Evolutionary conservation across 495 filamentous ascomycete genomes (phyloP).

Genomic region (Penicillium diatomitis): DNA sequence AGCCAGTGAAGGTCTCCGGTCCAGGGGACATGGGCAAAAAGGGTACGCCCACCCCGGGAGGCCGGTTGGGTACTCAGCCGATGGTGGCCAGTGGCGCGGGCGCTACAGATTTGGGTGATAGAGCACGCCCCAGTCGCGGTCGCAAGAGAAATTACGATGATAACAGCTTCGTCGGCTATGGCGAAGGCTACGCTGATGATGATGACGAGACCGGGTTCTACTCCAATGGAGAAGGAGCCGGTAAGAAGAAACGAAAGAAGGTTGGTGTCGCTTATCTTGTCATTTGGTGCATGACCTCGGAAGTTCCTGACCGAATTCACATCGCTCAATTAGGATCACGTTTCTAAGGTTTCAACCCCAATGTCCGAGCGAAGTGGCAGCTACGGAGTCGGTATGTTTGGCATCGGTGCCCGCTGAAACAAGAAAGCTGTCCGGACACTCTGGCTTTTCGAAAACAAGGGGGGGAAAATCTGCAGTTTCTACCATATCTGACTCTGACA

Average conservation of each 20-base stretch:
- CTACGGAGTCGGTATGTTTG: constrained; percentile 41
- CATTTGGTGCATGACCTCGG: not conserved
- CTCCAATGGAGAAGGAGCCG: constrained; percentile 36
- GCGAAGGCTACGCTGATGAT: constrained; percentile 53
- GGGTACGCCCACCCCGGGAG: constrained; percentile 23
- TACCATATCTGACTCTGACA: no score
- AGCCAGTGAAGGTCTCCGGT: constrained; percentile 30
- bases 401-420: constrained; percentile 37
- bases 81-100: constrained; percentile 21
- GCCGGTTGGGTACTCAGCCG: constrained; percentile 17
- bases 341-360: constrained; percentile 35
- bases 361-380: constrained; percentile 36
- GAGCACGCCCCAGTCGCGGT: constrained; percentile 46
- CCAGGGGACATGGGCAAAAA: constrained; percentile 28
- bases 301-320: not conserved
- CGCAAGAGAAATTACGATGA: constrained; percentile 64
- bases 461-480: no score
- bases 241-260: constrained; percentile 46
- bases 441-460: no score
- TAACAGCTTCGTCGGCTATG: constrained; percentile 58
- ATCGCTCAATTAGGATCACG: constrained; percentile 27
- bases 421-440: no score
- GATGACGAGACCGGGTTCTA: constrained; percentile 45
- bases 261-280: constrained; percentile 13
- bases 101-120: constrained; percentile 27